Base-by-base conservation (phyloP, 2,329 filamentous ascomycete species). In the Microcera coccophila region DNA sequence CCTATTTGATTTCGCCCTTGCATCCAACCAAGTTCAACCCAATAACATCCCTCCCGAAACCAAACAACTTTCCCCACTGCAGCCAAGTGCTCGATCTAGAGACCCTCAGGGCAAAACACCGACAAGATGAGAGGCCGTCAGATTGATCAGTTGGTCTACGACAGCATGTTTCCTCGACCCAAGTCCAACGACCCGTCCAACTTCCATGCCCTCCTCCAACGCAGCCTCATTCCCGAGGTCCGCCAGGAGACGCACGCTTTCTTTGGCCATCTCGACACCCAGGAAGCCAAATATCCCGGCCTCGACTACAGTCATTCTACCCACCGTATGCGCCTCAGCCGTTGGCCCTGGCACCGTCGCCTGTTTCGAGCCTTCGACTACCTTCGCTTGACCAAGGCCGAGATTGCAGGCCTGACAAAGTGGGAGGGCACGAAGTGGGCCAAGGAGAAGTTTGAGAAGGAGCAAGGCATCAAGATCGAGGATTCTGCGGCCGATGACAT, bases 341-440 rank as follows among this genome's bases (percentile, higher is more conserved):
- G 85, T 46, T 90, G 85, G 73, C 78, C 76, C 14, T 88, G 87
- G 79, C 86, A 91, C 64, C 76, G 81, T 48, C 78, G 82, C 44
- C 76, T 91, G 11, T 90, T 91, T 64, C 78, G 81, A 31, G 84
- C 85, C 20, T 89, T 91, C 57, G 84, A 90, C 64, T 69, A 66
- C 19, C 73, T 90, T 18, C 75, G 74, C 33, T 72, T 90, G 29
- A 91, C 86, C 7, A 69, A 78, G 44, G 69, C 72, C 54, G 86
- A 91, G 62, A 87, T 91, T 53, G 74, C 79, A 41, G 72, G 73
- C 37, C 71, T 90, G 60, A 90, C 86, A 45, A 84, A 86, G 59
- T 91, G 86, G 86, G 86, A 90, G 68, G 86, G 86, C 44, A 90
- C 86, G 9, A 81, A 83, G 48, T 90, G 86, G 86, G 87, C 87